Conservation (phyloP, 768 basidiomycete genomes). For the Amanita pseudoporphyria region DNA sequence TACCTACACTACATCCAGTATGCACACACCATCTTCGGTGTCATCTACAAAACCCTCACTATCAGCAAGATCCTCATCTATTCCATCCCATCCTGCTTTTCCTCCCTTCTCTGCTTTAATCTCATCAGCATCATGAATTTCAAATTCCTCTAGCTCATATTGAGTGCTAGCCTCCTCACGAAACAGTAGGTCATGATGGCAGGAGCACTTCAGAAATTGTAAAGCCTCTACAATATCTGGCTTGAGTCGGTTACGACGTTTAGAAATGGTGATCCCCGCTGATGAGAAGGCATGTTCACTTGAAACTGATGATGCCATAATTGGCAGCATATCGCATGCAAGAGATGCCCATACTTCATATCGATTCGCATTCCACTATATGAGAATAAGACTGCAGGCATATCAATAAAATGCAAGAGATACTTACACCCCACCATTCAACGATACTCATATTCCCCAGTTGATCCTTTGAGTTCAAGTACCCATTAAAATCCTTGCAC, state of each 20-base stretch:
- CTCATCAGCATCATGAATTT: too few relatives aligned
- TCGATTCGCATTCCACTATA: slow-evolving; percentile 10
- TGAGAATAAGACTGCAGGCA: too few relatives aligned
- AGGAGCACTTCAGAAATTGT: slow-evolving; percentile 20
- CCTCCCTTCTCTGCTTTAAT: too few relatives aligned
- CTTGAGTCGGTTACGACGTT: slow-evolving; percentile 23
- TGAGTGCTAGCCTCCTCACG: slow-evolving; percentile 10
- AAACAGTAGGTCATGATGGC: slow-evolving; percentile 17
- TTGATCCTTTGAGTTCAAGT: too few relatives aligned
- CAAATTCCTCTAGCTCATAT: not conserved
- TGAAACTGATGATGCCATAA: too few relatives aligned
- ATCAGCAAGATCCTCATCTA: not conserved
- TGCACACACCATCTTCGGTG: too few relatives aligned
- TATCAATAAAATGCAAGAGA: too few relatives aligned
- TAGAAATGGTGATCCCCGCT: slow-evolving; percentile 28
- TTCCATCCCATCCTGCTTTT: not conserved
- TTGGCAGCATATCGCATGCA: slow-evolving; percentile 25
- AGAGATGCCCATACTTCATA: slow-evolving; percentile 27
- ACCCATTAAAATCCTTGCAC: too few relatives aligned
- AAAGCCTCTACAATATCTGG: slow-evolving; percentile 25
- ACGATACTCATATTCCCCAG: not conserved
- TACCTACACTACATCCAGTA: too few relatives aligned
- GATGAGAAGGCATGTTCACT: slow-evolving; percentile 30
- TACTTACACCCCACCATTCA: too few relatives aligned
- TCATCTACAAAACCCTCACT: not conserved